A percentile compares a stretch with the other conserved stretches of the same genome.
Evolutionary conservation across 2,329 filamentous ascomycete species (phyloP).

Genomic region (Fusarium neocosmosporiellum): DNA sequence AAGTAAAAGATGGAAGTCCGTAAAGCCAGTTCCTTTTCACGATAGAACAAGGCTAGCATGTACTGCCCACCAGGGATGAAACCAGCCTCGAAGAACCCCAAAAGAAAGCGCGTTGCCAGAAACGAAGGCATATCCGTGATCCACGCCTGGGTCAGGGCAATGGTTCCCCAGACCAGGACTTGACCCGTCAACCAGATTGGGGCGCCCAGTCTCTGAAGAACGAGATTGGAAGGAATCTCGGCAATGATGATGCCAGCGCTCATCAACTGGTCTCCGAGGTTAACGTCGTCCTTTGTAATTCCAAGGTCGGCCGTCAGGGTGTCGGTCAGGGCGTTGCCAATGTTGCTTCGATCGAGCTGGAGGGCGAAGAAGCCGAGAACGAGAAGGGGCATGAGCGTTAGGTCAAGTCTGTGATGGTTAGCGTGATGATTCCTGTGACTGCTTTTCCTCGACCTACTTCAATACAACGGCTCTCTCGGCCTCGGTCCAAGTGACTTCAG

Average conservation of each 20-base stretch:
- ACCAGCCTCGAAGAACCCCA: constrained; percentile 29
- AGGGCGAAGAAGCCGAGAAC: constrained; percentile 59
- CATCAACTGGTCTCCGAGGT: constrained; percentile 60
- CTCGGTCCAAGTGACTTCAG: constrained; percentile 19
- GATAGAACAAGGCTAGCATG: constrained; percentile 30
- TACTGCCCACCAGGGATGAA: constrained; percentile 33
- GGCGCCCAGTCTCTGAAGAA: constrained; percentile 31
- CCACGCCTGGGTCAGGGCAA: constrained; percentile 31
- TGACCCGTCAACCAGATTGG: constrained; percentile 35
- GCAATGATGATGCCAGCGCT: constrained; percentile 60
- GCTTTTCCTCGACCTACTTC: constrained; percentile 34
- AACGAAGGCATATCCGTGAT: constrained; percentile 24
- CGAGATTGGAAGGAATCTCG: constrained; percentile 43
- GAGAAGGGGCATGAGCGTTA: constrained; percentile 57
- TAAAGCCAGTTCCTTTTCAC: constrained; percentile 19
- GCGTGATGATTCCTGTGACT: rapidly evolving
- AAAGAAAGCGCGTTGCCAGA: constrained; percentile 26
- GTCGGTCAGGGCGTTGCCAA: constrained; percentile 62
- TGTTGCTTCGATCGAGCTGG: constrained; percentile 50
- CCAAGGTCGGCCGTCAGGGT: constrained; percentile 58
- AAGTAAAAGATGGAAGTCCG: constrained; percentile 34
- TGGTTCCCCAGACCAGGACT: constrained; percentile 29
- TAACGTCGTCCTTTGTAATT: constrained; percentile 62
- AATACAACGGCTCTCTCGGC: constrained; percentile 2
- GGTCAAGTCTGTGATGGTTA: constrained; percentile 39